Evolutionary conservation across 192 early-diverging fungal genomes (phyloP).

Genomic region (Obelidium mucronatum): DNA sequence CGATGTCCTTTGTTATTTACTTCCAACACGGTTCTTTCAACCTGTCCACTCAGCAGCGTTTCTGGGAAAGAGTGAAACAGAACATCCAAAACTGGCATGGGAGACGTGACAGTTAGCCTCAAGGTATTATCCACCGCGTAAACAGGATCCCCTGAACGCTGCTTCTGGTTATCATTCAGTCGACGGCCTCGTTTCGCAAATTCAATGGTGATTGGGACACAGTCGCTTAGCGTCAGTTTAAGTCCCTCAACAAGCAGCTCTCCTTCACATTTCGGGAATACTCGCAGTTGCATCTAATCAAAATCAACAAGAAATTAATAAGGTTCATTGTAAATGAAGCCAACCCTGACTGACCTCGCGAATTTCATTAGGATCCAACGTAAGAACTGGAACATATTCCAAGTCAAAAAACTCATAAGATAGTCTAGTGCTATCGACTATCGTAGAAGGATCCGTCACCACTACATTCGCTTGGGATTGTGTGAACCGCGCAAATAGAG

Average conservation of each 20-base stretch:
- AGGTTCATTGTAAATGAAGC: not conserved
- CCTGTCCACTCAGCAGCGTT: conserved; percentile 83
- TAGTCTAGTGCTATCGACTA: not conserved
- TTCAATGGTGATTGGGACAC: conserved; percentile 72
- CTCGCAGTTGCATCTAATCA: conserved; percentile 72
- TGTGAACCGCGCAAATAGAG: conserved; percentile 47
- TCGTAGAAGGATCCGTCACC: not conserved
- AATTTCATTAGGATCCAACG: conserved; percentile 60
- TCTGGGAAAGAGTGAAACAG: conserved; percentile 80
- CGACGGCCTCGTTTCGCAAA: conserved; percentile 76
- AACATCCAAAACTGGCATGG: conserved; percentile 86
- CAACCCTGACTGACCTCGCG: conserved; percentile 40
- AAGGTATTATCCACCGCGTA: conserved; percentile 79
- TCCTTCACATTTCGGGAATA: conserved; percentile 80
- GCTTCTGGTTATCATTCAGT: conserved; percentile 80
- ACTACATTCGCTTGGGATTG: not conserved
- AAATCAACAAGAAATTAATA: not conserved
- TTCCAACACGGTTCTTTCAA: conserved; percentile 72
- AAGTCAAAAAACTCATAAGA: conserved; percentile 63
- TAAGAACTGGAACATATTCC: conserved; percentile 58
- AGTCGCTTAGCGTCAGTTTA: conserved; percentile 78
- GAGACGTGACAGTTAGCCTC: conserved; percentile 75
- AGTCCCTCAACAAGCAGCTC: conserved; percentile 76
- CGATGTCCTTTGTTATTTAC: conserved; percentile 85
- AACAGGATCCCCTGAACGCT: conserved; percentile 31